Conservation (phyloP, 2,329 filamentous ascomycete species). For the Emmonsia crescens region DNA sequence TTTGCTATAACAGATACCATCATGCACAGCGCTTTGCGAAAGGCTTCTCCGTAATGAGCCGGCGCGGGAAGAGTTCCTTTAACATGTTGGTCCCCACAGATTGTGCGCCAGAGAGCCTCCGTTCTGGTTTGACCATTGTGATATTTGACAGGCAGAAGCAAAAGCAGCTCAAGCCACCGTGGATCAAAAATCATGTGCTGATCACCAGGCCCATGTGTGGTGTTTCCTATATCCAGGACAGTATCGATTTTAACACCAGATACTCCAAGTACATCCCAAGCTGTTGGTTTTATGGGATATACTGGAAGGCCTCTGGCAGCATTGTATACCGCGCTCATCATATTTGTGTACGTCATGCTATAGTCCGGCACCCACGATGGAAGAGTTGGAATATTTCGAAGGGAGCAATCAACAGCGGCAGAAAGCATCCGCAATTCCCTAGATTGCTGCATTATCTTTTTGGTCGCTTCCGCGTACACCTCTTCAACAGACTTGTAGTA, state of each 20-base stretch:
- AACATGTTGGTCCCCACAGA: constrained; percentile 8
- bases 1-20: constrained; percentile 7
- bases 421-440: constrained; percentile 7
- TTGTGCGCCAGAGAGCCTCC: constrained; percentile 10
- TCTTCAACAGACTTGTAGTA: constrained; percentile 10
- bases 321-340: constrained; percentile 5
- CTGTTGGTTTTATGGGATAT: not conserved
- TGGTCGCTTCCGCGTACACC: constrained; percentile 9
- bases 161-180: constrained; percentile 8
- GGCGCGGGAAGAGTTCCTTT: constrained; percentile 5
- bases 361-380: constrained; percentile 12
- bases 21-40: constrained; percentile 7
- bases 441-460: constrained; percentile 6
- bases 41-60: constrained; percentile 4
- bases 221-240: constrained; percentile 7
- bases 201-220: constrained; percentile 3
- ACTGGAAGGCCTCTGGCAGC: constrained; percentile 5
- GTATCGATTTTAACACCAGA: constrained; percentile 9
- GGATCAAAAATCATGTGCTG: constrained; percentile 9
- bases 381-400: constrained; percentile 6
- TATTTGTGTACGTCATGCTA: constrained; percentile 6
- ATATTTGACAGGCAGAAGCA: constrained; percentile 7
- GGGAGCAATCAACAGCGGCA: constrained; percentile 6
- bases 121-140: constrained; percentile 8
- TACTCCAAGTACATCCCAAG: constrained; percentile 6